Conservation (phyloP, 257 asterid species). For the Prunella vulgaris region DNA sequence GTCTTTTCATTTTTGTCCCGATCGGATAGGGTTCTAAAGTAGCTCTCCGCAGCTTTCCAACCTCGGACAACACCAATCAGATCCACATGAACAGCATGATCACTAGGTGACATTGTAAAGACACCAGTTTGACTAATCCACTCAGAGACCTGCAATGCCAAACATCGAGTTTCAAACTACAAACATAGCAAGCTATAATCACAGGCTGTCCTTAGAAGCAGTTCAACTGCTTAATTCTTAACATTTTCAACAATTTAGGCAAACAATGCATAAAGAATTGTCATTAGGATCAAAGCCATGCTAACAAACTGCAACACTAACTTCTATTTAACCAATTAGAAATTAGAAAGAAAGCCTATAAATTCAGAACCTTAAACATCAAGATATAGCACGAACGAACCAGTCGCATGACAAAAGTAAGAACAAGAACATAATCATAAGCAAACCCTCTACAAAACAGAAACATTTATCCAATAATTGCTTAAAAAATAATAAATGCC, state of each 20-base stretch:
- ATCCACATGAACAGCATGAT: slow-evolving; percentile 63
- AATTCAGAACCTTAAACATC: slow-evolving; percentile 6
- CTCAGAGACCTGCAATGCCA: slow-evolving; percentile 44
- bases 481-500: not conserved
- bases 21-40: slow-evolving; percentile 30
- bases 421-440: not conserved
- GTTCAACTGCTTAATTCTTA: not conserved
- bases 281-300: not conserved
- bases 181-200: slow-evolving; percentile 7
- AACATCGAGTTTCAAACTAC: slow-evolving; percentile 14
- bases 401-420: not conserved
- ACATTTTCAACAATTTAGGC: not conserved
- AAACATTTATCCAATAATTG: not conserved
- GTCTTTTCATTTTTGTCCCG: slow-evolving; percentile 44
- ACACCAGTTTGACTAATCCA: slow-evolving; percentile 37
- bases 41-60: slow-evolving; percentile 46
- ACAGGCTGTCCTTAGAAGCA: not conserved
- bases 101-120: slow-evolving; percentile 34
- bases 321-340: not conserved
- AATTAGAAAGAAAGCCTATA: not conserved
- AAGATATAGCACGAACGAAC: not conserved
- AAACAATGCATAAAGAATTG: not conserved
- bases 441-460: not conserved
- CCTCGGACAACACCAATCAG: slow-evolving; percentile 53
- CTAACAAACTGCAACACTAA: not conserved